Evolutionary conservation across 73 alveolate species (phyloP), one percentile per base, ranked within the genome.

Genomic region (Paramecium primaurelia): DNA sequence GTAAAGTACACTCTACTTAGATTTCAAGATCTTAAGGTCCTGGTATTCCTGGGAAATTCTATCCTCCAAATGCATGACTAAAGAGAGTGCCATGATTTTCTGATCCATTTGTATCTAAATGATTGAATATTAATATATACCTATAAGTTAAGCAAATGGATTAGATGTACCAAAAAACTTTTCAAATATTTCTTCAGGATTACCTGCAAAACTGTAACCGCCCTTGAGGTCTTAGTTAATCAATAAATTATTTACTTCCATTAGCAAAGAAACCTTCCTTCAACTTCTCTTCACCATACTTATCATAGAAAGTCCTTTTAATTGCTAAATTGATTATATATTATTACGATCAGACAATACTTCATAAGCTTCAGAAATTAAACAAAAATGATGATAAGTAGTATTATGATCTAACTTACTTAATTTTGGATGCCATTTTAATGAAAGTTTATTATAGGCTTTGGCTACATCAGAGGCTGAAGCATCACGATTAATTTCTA

Each of bases 351-450:
- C 97, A 38, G 97, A 91, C 18, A 98, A 93, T 59, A 98, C 99
- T 93, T 98, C 99, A 93, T 97, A 98, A 1, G 99, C 98, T 92
- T 98, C 99, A 34, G 98, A 95, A 47, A 98, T 93, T 92, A 97
- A 92, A 49, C 97, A 92, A 93, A 98, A 97, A 87, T 86, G 95
- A 80, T 92, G 83, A 80, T 95, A 94, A 28, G 98, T 94, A 18
- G 96, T 93, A 25, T 98, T 97, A 3, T 95, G 30, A 69, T 98
- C 99, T 36, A 93, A 96, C 40, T 90, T 93, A 80, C 94, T 91
- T 68, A 93, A 86, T 45, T 95, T 83, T n/a, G 99, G 99, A 93
- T 98, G 99, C 96, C 92, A 95, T 92, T 93, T 85, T 28, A 97
- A 86, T 9, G 99, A 94, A 30, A 97, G 94, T 44, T 94, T 93